These are phyloP conservation scores for Sugiyamaella marilandica DNA, from an alignment of 805 yeast genomes.

Conservation along the genomic window DNA sequence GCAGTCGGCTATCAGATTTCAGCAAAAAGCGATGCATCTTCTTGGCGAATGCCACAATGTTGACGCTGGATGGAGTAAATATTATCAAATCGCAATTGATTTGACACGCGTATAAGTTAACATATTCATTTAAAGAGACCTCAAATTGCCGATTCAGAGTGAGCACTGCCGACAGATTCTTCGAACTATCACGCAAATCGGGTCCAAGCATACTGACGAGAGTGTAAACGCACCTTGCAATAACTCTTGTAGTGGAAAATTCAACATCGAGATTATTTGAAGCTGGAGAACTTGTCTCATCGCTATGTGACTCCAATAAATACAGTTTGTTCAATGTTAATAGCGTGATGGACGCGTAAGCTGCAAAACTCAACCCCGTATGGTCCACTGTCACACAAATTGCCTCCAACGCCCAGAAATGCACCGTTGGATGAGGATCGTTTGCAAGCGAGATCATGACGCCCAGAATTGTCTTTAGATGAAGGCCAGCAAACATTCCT, in stretches of 20 bases:
- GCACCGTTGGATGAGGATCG: conserved; percentile 86
- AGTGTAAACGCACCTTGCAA: conserved; percentile 42
- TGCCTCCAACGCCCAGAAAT: conserved; percentile 64
- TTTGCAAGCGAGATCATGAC: conserved; percentile 54
- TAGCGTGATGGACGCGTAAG: conserved; percentile 43
- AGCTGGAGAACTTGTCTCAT: conserved; percentile 39
- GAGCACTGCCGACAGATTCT: conserved; percentile 21
- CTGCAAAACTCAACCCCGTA: conserved; percentile 44
- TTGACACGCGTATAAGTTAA: conserved; percentile 36
- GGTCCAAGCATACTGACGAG: conserved; percentile 58
- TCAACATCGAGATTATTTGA: conserved; percentile 48
- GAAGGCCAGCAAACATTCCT: conserved; percentile 35
- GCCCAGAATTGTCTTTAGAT: conserved; percentile 46
- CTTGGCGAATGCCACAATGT: conserved; percentile 28
- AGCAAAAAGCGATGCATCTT: conserved; percentile 20
- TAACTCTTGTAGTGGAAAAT: conserved; percentile 41
- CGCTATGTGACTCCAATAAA: conserved; percentile 48
- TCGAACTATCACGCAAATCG: conserved; percentile 31
- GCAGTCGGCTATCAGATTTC: conserved; percentile 14
- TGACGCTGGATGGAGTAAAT: conserved; percentile 40
- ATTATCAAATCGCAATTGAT: conserved; percentile 44
- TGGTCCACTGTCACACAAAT: conserved; percentile 52
- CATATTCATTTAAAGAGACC: conserved; percentile 31
- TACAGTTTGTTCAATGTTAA: conserved; percentile 37
- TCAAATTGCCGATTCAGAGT: conserved; percentile 35